Evolutionary conservation across 2,329 filamentous ascomycete genomes (phyloP).

Genomic region (Colletotrichum horii): DNA sequence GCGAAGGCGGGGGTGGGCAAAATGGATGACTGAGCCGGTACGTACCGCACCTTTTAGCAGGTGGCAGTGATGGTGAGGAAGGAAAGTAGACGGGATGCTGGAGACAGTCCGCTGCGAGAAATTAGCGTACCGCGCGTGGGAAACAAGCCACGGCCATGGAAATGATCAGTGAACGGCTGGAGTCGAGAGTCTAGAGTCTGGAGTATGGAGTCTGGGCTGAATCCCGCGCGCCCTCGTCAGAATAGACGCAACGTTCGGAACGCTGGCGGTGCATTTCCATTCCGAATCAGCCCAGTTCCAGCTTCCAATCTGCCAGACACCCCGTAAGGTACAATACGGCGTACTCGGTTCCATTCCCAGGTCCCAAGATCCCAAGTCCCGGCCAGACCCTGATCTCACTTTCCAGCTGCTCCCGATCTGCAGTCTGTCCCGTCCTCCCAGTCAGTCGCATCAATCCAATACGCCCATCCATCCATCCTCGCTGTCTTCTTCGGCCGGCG

Average conservation of each 20-base stretch:
- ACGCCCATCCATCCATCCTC: background rate
- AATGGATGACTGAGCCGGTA: background rate
- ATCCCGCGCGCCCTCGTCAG: background rate
- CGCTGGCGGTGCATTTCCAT: background rate
- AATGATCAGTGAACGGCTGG: background rate
- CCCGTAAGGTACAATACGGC: background rate
- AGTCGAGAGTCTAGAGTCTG: background rate
- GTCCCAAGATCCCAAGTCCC: background rate
- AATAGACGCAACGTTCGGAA: background rate
- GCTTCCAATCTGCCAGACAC: background rate
- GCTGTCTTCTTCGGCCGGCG: background rate
- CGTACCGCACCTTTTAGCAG: background rate
- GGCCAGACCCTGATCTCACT: background rate
- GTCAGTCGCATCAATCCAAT: background rate
- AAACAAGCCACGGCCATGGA: background rate
- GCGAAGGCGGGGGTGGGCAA: background rate
- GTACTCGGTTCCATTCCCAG: background rate
- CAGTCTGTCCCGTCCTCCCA: background rate
- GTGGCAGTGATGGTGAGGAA: background rate
- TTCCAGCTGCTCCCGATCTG: background rate
- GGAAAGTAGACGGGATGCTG: background rate
- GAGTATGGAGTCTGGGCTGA: background rate
- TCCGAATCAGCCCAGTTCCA: conserved; percentile 1
- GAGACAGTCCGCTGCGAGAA: background rate
- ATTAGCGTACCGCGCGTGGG: background rate